Percentiles rank a stretch among this genome's conserved stretches.
phyloP scores from a whole-genome alignment of 2,329 filamentous ascomycete species.

The Talaromyces amestolkiae region DNA sequence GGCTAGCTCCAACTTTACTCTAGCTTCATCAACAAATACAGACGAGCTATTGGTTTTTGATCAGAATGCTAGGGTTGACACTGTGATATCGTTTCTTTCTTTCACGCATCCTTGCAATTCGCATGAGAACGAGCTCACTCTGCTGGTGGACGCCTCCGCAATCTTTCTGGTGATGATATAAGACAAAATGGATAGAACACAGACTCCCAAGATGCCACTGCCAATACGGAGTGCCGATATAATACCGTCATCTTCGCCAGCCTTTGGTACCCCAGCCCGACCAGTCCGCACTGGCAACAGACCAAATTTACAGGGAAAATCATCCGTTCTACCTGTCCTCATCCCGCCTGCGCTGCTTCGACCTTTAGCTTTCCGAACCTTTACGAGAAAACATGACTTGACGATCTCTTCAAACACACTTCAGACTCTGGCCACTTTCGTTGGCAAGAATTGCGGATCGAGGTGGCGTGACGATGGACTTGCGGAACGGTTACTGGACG shows the following conservation, averaged over 20 bases:
- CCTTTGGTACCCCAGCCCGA: conserved; percentile 82
- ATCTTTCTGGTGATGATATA: background rate
- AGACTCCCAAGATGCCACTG: conserved; percentile 23
- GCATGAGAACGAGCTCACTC: background rate
- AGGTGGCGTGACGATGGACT: conserved; percentile 95
- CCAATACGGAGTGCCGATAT: conserved; percentile 47
- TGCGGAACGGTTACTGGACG: conserved; percentile 87
- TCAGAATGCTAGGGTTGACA: background rate
- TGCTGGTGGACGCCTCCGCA: conserved; percentile 6
- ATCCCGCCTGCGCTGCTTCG: conserved; percentile 83
- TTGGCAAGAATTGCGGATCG: conserved; percentile 89
- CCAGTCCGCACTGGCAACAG: conserved; percentile 53
- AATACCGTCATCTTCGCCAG: conserved; percentile 84
- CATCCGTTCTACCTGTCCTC: conserved; percentile 74
- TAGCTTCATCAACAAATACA: background rate
- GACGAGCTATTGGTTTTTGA: background rate
- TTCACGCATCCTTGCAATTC: background rate
- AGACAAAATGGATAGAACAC: conserved; percentile 26
- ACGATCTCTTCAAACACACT: conserved; percentile 86
- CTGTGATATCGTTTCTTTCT: background rate
- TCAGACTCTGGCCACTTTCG: conserved; percentile 79
- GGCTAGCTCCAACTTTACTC: background rate
- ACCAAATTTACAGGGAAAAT: conserved; percentile 31
- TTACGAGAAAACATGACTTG: conserved; percentile 95
- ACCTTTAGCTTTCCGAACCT: conserved; percentile 88